Percentiles rank a stretch among this genome's conserved stretches.
phyloP scores from a whole-genome alignment of 306 rosid genomes.

The Sesbania bispinosa region DNA sequence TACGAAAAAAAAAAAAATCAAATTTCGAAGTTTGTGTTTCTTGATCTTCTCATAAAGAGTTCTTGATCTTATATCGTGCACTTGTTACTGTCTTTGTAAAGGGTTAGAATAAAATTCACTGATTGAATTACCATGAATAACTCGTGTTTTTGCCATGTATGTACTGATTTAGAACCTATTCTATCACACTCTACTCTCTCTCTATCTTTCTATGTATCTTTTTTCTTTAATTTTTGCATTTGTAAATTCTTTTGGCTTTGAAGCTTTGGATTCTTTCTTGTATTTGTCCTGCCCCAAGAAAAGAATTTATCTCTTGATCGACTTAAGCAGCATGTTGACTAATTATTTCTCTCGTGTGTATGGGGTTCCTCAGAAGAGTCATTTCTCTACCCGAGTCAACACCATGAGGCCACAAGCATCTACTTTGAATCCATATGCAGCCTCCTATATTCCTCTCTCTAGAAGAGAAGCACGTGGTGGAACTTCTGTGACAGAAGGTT shows the following conservation, averaged over 20 bases:
- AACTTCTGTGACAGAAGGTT: conserved; percentile 25
- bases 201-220: neutral
- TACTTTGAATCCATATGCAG: conserved; percentile 80
- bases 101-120: neutral
- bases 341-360: neutral
- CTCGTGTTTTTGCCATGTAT: neutral
- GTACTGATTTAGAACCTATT: neutral
- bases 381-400: conserved; percentile 19
- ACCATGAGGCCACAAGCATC: conserved; percentile 58
- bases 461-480: conserved; percentile 43
- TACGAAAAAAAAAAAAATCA: neutral
- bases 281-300: neutral
- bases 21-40: neutral
- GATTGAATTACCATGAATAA: neutral
- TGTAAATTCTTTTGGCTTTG: neutral
- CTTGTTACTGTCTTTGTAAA: neutral
- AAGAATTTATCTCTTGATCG: neutral
- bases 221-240: neutral
- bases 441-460: conserved; percentile 65
- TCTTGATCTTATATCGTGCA: conserved; percentile 10
- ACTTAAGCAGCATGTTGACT: conserved; percentile 17
- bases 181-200: neutral
- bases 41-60: conserved; percentile 18
- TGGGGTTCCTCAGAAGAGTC: neutral
- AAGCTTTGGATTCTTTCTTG: neutral